A percentile compares a stretch with the other conserved stretches of the same genome.
These are phyloP conservation scores for Nymphaea colorata DNA, from an alignment of 164 flowering plant genomes.

Conservation along the genomic window DNA sequence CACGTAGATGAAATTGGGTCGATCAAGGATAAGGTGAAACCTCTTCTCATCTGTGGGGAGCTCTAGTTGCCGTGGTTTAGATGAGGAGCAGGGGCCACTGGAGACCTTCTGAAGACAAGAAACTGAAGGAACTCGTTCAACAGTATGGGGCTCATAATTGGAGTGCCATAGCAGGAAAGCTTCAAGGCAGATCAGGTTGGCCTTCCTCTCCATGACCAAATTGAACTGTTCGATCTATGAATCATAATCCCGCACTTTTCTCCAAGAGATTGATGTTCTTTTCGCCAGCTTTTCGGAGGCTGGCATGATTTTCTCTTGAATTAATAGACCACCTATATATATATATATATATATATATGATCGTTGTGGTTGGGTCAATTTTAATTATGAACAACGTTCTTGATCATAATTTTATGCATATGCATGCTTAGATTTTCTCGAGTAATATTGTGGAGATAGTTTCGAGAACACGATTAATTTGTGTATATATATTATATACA, in stretches of 20 bases:
- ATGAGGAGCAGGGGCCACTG: conserved; percentile 77
- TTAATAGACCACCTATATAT: not conserved
- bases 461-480: too few relatives aligned
- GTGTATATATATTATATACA: too few relatives aligned
- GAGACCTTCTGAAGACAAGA: conserved; percentile 75
- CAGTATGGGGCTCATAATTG: conserved; percentile 69
- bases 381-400: too few relatives aligned
- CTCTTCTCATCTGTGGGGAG: not conserved
- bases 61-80: not conserved
- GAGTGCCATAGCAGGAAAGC: conserved; percentile 75
- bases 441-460: too few relatives aligned
- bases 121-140: conserved; percentile 50
- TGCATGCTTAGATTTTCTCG: too few relatives aligned
- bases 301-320: not conserved
- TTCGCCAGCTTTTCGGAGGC: too few relatives aligned
- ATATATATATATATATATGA: too few relatives aligned
- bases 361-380: too few relatives aligned
- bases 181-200: conserved; percentile 72
- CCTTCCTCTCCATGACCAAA: not conserved
- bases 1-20: not conserved
- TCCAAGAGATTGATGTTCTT: too few relatives aligned
- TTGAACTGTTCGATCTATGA: not conserved
- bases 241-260: too few relatives aligned
- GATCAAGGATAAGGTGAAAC: not conserved
- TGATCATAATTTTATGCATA: too few relatives aligned